Base-by-base conservation (phyloP, 2,329 filamentous ascomycete genomes). In the Allantophomopsis cytisporea region DNA sequence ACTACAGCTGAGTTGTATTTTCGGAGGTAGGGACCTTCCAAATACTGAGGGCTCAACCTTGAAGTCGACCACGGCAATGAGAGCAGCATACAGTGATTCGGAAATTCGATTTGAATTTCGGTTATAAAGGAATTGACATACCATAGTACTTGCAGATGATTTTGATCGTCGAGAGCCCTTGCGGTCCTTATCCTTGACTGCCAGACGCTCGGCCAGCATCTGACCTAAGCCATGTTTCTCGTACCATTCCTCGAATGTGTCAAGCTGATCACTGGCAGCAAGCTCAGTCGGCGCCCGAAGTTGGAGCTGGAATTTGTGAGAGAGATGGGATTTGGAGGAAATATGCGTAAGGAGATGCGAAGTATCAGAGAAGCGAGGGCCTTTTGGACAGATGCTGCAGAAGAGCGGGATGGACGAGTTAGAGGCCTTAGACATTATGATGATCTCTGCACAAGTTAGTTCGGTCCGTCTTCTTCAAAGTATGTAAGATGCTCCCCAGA, bases 271-370 rank as follows among this genome's bases (percentile, higher is more conserved):
- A 17, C 70, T 67, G n/a, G 81, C 76, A n/a, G 63, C 62, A n/a
- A 68, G 59, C 43, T 93, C 82, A 35, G 73, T 68, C 39, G 76
- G 71, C 40, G 80, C 74, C 41, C 73, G 75, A 47, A 94, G 74
- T 51, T 85, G 80, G 39, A 86, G 70, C 53, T 85, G 86, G 63
- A 88, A 93, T 52, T 84, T 78, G 55, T 85, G 74, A 43, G 86
- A 79, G 28, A 95, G 66, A 57, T 96, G 89, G n/a, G 83, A 82
- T 57, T 95, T 95, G 47, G 88, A 95, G 43, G 83, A 77, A 45
- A 95, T 76, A 55, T 96, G 89, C 11, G 89, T 96, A 54, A 96
- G 73, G 31, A 95, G 68, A 59, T 95, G 89, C 28, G 88, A 94
- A 35, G 87, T 69, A 59, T 96, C 89, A 41, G 86, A 94, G 62